Evolutionary conservation across 495 filamentous ascomycete genomes (phyloP).

Genomic region (Penicillium desertorum): DNA sequence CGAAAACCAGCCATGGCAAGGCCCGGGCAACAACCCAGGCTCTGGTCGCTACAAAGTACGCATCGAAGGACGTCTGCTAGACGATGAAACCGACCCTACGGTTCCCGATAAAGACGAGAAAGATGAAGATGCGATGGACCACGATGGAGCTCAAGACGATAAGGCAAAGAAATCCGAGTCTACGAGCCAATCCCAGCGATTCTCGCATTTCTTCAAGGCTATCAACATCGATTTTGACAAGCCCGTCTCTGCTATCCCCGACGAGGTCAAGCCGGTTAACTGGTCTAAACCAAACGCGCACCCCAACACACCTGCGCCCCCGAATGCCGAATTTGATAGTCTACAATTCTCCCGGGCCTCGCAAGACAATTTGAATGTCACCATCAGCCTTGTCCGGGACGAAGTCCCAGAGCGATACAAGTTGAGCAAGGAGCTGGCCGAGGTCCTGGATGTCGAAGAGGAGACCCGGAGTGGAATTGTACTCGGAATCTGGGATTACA

Average conservation of each 20-base stretch:
- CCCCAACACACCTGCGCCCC: constrained; percentile 46
- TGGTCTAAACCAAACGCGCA: constrained; percentile 71
- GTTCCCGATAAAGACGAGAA: constrained; percentile 58
- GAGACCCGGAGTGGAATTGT: constrained; percentile 83
- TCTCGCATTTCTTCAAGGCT: constrained; percentile 95
- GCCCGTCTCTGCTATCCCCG: constrained; percentile 42
- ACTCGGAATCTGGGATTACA: constrained; percentile 93
- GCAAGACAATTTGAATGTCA: constrained; percentile 90
- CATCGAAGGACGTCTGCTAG: constrained; percentile 88
- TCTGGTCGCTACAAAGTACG: constrained; percentile 76
- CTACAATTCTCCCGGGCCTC: constrained; percentile 87
- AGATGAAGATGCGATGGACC: constrained; percentile 61
- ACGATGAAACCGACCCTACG: constrained; percentile 59
- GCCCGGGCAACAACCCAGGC: constrained; percentile 40
- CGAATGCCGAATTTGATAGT: constrained; percentile 77
- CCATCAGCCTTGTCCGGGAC: constrained; percentile 80
- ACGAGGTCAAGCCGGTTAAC: constrained; percentile 61
- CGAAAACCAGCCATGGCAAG: constrained; percentile 92
- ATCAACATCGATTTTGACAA: constrained; percentile 87
- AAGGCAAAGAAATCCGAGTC: constrained; percentile 41
- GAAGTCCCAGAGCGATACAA: constrained; percentile 82
- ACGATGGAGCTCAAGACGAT: constrained; percentile 45
- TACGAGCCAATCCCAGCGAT: constrained; percentile 54
- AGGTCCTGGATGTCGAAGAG: constrained; percentile 82
- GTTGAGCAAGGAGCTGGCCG: constrained; percentile 73